Conservation (phyloP, 495 filamentous ascomycete species). For the Rhizodiscina lignyota region DNA sequence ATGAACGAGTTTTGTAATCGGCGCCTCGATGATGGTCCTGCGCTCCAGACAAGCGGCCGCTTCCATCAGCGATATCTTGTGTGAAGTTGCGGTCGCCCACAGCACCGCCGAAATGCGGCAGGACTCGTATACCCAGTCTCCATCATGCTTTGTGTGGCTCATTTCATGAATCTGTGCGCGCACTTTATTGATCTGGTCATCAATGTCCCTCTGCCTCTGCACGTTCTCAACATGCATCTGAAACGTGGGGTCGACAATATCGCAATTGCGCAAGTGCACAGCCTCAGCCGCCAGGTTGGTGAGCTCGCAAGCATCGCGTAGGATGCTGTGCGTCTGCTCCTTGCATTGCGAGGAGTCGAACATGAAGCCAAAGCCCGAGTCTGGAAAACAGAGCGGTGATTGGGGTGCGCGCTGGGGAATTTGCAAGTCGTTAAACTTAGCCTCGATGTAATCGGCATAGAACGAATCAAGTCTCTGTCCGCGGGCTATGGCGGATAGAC, state of each 20-base stretch:
- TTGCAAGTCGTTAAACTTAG: background rate
- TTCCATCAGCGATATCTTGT: background rate
- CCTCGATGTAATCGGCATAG: background rate
- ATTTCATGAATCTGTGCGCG: background rate
- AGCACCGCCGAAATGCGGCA: background rate
- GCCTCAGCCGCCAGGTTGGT: too few relatives aligned
- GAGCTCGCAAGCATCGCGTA: slow-evolving; percentile 8
- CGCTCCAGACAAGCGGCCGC: too few relatives aligned
- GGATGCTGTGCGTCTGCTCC: slow-evolving; percentile 3
- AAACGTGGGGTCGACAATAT: background rate
- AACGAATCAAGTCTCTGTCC: too few relatives aligned
- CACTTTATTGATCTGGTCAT: background rate
- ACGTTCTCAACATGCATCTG: background rate
- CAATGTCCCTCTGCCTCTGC: background rate
- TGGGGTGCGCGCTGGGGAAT: background rate
- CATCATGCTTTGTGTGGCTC: background rate
- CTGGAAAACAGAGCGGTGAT: background rate
- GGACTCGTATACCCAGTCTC: background rate
- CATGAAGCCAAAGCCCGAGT: background rate
- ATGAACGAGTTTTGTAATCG: background rate
- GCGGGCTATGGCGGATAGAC: too few relatives aligned
- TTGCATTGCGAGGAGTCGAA: slow-evolving; percentile 2
- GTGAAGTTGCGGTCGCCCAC: background rate
- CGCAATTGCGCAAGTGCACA: too few relatives aligned
- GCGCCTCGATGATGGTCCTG: too few relatives aligned